phyloP scores from a whole-genome alignment of 208 protist genomes.

The Entamoeba histolytica region DNA sequence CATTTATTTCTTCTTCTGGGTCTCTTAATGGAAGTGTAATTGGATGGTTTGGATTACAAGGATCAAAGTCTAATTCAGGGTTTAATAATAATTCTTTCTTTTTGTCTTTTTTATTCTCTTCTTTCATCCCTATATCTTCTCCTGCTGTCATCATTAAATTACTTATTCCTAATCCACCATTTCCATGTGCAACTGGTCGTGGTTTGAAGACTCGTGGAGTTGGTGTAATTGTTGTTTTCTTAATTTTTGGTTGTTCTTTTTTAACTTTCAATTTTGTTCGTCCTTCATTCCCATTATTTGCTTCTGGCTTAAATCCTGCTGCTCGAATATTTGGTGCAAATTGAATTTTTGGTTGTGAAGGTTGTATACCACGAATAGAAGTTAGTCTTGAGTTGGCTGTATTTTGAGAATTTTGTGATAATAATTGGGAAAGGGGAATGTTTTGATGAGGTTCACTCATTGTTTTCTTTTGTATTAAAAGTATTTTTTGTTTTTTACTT shows the following conservation, averaged over 20 bases:
- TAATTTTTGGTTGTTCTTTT: neutral
- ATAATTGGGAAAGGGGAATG: neutral
- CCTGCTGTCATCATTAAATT: neutral
- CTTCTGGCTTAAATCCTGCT: neutral
- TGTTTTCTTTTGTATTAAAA: too few species aligned
- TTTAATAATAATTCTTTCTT: neutral
- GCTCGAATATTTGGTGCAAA: neutral
- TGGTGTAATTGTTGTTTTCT: neutral
- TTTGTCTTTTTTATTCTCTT: neutral
- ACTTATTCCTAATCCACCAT: neutral
- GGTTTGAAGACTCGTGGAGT: neutral
- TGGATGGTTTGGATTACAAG: neutral
- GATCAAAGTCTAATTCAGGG: neutral
- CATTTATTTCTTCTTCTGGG: neutral
- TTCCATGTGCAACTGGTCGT: neutral
- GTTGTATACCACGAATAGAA: neutral
- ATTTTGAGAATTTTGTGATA: neutral
- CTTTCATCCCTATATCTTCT: neutral
- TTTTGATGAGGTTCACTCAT: neutral
- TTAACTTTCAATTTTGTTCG: neutral
- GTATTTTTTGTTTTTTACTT: too few species aligned
- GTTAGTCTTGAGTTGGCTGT: neutral
- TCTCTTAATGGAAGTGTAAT: neutral
- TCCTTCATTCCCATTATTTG: neutral
- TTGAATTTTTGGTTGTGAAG: neutral